Evolutionary conservation across 805 yeast species (phyloP).

Genomic region (Candida railenensis): DNA sequence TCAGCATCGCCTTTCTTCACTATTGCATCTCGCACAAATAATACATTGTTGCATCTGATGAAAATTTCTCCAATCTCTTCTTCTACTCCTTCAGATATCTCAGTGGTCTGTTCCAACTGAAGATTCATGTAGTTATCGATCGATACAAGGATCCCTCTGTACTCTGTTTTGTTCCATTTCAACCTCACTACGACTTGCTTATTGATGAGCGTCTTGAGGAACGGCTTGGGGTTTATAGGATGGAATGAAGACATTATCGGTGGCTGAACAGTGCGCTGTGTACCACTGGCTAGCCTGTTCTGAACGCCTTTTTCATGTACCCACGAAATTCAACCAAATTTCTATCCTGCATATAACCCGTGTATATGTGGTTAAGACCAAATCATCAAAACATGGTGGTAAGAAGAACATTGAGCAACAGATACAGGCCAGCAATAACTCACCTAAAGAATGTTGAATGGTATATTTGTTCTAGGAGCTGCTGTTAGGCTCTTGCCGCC

Average conservation of each 20-base stretch:
- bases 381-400: too few species aligned
- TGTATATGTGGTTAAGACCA: too few species aligned
- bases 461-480: conserved; percentile 20
- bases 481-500: conserved; percentile 36
- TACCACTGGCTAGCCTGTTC: not conserved
- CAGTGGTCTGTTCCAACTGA: conserved; percentile 59
- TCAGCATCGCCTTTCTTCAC: not conserved
- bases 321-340: too few species aligned
- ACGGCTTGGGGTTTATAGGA: conserved; percentile 91
- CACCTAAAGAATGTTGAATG: not conserved
- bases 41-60: conserved; percentile 87
- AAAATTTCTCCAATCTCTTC: conserved; percentile 69
- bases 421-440: not conserved
- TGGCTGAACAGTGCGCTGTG: not conserved
- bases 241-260: conserved; percentile 34
- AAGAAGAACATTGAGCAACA: too few species aligned
- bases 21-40: conserved; percentile 60
- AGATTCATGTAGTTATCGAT: conserved; percentile 93
- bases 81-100: conserved; percentile 40
- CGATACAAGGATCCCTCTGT: conserved; percentile 72
- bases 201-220: conserved; percentile 70
- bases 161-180: conserved; percentile 90
- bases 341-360: not conserved
- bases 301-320: not conserved
- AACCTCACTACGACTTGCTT: conserved; percentile 72